A percentile compares a stretch with the other conserved stretches of the same genome.
Conservation (phyloP, 2,329 filamentous ascomycete genomes). For the Cordyceps farinosa region DNA sequence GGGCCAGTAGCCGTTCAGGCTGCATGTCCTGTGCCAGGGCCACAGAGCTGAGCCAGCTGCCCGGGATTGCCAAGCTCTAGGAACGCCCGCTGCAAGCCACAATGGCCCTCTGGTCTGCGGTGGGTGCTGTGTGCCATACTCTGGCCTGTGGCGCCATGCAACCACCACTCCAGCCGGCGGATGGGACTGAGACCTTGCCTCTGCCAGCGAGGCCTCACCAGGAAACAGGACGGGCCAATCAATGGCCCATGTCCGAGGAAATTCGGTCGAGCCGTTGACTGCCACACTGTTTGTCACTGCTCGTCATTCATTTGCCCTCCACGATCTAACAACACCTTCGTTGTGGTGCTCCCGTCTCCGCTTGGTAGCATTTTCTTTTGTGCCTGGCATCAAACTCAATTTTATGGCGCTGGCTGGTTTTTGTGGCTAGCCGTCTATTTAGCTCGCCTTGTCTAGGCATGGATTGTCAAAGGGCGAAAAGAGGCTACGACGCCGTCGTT, state of each 20-base stretch:
- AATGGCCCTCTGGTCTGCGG: background rate
- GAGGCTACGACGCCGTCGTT: constrained; percentile 2
- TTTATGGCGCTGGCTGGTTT: background rate
- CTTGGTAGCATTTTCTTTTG: constrained; percentile 6
- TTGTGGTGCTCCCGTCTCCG: background rate
- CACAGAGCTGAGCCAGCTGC: constrained; percentile 11
- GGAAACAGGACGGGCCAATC: background rate
- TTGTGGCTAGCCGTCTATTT: background rate
- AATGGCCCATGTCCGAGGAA: constrained; percentile 7
- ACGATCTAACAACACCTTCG: background rate
- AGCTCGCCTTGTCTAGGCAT: constrained; percentile 1
- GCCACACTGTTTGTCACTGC: background rate
- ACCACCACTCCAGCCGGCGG: background rate
- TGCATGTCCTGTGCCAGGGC: background rate
- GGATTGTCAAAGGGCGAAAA: constrained; percentile 6
- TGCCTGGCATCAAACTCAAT: background rate
- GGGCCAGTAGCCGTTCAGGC: background rate
- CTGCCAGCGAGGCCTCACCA: background rate
- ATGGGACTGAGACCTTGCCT: background rate
- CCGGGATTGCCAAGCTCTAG: background rate
- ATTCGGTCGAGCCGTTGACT: constrained; percentile 8
- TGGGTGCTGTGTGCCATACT: background rate
- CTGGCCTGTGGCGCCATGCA: background rate
- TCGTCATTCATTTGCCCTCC: background rate
- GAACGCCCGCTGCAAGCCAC: constrained; percentile 6